These are phyloP conservation scores for Fusarium temperatum DNA, from an alignment of 2,329 filamentous ascomycete species.

Conservation along the genomic window DNA sequence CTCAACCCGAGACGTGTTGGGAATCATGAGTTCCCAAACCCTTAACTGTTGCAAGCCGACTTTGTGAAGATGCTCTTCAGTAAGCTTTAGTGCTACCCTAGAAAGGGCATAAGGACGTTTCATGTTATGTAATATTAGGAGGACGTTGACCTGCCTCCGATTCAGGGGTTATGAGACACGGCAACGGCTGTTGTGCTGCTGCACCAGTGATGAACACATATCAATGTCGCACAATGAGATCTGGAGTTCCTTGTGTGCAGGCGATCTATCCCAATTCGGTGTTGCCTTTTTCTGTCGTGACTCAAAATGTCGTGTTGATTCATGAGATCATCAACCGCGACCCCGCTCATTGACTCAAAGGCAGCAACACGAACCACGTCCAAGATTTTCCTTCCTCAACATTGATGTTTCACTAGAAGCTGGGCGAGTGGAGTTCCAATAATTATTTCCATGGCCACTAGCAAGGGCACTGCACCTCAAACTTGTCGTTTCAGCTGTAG, in stretches of 20 bases:
- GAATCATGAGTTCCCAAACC: background rate
- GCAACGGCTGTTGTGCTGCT: background rate
- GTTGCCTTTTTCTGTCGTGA: fast-evolving
- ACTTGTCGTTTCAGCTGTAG: background rate
- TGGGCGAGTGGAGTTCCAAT: fast-evolving
- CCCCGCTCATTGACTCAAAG: fast-evolving
- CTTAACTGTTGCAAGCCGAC: too few species aligned
- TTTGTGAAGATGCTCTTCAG: background rate
- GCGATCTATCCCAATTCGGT: fast-evolving
- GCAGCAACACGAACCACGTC: too few species aligned
- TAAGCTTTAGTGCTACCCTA: background rate
- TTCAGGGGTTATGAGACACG: fast-evolving
- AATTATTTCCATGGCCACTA: fast-evolving
- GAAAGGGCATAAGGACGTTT: too few species aligned
- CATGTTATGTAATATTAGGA: fast-evolving
- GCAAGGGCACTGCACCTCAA: too few species aligned
- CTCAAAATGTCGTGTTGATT: too few species aligned
- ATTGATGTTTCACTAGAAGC: fast-evolving
- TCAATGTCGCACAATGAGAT: fast-evolving
- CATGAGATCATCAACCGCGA: background rate
- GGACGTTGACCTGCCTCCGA: background rate
- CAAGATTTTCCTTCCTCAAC: fast-evolving
- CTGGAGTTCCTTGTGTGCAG: fast-evolving
- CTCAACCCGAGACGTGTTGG: background rate
- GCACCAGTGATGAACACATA: fast-evolving